Conservation (phyloP, 1,284 basidiomycete genomes). For the Cryptococcus neoformans region DNA sequence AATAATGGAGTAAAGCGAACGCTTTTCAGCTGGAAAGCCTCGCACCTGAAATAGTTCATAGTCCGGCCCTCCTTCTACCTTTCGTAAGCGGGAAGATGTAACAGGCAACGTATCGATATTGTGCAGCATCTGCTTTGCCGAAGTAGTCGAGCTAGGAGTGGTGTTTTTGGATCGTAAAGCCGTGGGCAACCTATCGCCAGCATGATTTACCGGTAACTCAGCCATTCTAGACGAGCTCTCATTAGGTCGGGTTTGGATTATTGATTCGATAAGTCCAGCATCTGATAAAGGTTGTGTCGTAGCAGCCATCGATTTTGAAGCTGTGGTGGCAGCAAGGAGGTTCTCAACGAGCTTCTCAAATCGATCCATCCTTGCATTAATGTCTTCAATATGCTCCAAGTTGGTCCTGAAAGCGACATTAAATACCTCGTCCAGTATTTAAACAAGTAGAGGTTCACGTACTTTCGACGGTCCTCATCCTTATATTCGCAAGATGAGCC, state of each 20-base stretch:
- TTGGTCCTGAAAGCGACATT: conserved; percentile 3
- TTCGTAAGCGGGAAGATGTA: no score
- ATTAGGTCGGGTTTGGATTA: background rate
- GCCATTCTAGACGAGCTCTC: no score
- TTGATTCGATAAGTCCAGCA: background rate
- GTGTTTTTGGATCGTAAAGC: no score
- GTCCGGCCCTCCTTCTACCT: no score
- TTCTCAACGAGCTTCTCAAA: conserved; percentile 5
- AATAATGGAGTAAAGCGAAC: no score
- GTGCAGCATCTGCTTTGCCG: no score
- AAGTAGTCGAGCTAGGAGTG: no score
- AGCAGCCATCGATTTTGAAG: background rate
- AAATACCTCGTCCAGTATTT: background rate
- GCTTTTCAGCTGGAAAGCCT: no score
- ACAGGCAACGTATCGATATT: no score
- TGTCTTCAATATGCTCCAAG: conserved; percentile 7
- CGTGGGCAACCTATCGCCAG: no score
- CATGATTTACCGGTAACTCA: no score
- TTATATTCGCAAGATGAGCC: conserved; percentile 16
- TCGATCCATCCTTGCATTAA: conserved; percentile 8
- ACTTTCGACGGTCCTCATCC: conserved; percentile 25
- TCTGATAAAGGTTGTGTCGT: background rate
- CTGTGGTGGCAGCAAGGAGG: background rate
- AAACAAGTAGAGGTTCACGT: background rate
- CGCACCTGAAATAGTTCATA: no score